Evolutionary conservation across 176 grass and related monocot genomes (phyloP), one percentile per base, ranked within the genome.

Genomic region (Avena eriantha): DNA sequence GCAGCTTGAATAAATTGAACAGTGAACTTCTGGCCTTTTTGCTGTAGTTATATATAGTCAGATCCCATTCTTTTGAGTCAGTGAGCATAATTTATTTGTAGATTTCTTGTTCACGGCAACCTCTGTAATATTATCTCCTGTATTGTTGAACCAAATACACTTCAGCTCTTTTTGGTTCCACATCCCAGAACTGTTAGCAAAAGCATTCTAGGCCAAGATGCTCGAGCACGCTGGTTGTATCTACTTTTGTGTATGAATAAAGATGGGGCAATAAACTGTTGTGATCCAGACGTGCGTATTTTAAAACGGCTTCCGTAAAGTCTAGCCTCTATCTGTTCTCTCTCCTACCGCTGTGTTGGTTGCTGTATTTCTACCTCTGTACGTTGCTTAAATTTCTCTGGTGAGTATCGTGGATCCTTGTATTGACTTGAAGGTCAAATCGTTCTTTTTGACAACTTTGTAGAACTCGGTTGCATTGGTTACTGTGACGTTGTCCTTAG

Each of bases 1-100:
- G 90, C 90, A 78, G 82, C 63, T 88, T 88, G 82, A 90, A 93
- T 93, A 90, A 92, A 90, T 71, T 56, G 54, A 85, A 87, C 77
- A 78, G 55, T 80, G 60, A 69, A 84, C 84, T 73, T 46, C 34
- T 85, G 86, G 47, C 48, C 72, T 79, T 83, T 93, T 93, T 73
- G 36, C 77, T 85, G 76, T 93, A 87, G 84, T 85, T 86, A 86
- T 82, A 74, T 88, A 69, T 87, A 85, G 87, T 84, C 87, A 76
- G 82, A 43, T 85, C 63, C 85, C 81, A 88, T 93, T 93, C 91
- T 90, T 93, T 92, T 39, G 71, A 73, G 56, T 78, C 73, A 53
- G 83, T 82, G 64, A 87, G 71, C 65, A 70, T 34, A 87, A 81
- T 71, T 77, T 80, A 74, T 86, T 74, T 12, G 10, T 83, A 92